Evolutionary conservation across 495 filamentous ascomycete species (phyloP).

Genomic region (Aspergillus saccharolyticus): DNA sequence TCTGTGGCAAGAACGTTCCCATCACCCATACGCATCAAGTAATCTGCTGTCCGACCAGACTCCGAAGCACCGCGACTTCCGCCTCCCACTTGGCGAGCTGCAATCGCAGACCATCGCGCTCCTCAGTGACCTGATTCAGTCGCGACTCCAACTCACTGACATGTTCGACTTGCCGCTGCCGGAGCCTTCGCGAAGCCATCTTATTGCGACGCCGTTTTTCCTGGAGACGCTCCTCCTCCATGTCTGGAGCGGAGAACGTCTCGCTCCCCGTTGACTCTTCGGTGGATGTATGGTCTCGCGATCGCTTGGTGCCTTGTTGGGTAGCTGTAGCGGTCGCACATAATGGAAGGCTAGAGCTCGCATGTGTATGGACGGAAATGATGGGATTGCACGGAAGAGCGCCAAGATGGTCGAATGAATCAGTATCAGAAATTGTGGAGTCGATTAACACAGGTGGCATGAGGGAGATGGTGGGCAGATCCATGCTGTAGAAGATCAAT

Average conservation of each 20-base stretch:
- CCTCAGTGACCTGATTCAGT: neutral
- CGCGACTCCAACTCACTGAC: neutral
- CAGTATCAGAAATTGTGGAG: neutral
- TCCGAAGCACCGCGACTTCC: neutral
- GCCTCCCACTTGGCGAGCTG: neutral
- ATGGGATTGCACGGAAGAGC: neutral
- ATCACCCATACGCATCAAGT: neutral
- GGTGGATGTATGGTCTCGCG: neutral
- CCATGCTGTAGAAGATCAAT: neutral
- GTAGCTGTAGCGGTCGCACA: neutral
- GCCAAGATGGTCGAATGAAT: neutral
- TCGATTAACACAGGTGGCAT: neutral
- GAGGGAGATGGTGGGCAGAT: neutral
- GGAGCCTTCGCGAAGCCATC: neutral
- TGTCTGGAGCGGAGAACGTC: neutral
- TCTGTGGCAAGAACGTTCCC: too few species aligned
- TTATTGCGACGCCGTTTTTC: neutral
- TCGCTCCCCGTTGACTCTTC: neutral
- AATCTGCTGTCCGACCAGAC: neutral
- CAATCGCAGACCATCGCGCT: neutral
- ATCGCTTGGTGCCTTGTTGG: neutral
- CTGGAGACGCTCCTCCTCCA: neutral
- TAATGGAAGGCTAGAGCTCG: too few species aligned
- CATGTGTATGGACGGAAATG: neutral
- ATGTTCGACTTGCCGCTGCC: neutral